A percentile compares a stretch with the other conserved stretches of the same genome.
phyloP scores from a whole-genome alignment of 2,329 filamentous ascomycete species.

The Diaporthe citrichinensis region DNA sequence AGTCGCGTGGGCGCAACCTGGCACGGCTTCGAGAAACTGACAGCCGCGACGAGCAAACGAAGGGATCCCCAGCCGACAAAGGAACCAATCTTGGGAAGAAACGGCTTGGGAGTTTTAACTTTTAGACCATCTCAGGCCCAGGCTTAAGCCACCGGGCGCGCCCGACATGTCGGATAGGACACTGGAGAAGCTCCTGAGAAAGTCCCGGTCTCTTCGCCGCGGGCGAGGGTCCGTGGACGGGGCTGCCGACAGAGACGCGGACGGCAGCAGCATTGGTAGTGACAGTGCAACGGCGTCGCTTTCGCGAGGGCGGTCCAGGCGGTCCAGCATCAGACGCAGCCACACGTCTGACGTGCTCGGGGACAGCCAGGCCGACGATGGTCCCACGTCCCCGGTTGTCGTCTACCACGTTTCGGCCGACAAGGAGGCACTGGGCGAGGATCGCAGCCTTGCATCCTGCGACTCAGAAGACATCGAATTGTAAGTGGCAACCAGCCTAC shows the following conservation, averaged over 20 bases:
- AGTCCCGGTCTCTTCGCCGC: constrained; percentile 63
- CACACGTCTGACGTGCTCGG: constrained; percentile 56
- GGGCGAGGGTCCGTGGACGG: constrained; percentile 50
- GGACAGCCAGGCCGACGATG: constrained; percentile 54
- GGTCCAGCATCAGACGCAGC: constrained; percentile 50
- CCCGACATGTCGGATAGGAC: constrained; percentile 50
- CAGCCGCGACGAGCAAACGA: neutral
- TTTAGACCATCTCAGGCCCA: neutral
- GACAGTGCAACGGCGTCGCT: constrained; percentile 46
- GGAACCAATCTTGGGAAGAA: constrained; percentile 25
- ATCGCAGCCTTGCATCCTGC: constrained; percentile 60
- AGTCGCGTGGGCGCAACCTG: constrained; percentile 18
- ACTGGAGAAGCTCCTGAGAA: constrained; percentile 68
- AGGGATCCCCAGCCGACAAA: neutral
- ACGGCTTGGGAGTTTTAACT: constrained; percentile 18
- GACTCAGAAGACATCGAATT: constrained; percentile 61
- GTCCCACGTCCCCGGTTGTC: constrained; percentile 44
- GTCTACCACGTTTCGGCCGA: constrained; percentile 37
- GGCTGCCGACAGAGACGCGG: constrained; percentile 57
- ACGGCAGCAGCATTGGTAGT: constrained; percentile 44
- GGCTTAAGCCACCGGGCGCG: neutral
- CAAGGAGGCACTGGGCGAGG: constrained; percentile 39
- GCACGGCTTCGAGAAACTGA: neutral
- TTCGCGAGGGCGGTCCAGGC: constrained; percentile 33
- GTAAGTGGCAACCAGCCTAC: constrained; percentile 54